Percentiles rank a stretch among this genome's conserved stretches.
These are phyloP conservation scores for Musa troglodytarum DNA, from an alignment of 176 grass and related monocot genomes.

Conservation along the genomic window DNA sequence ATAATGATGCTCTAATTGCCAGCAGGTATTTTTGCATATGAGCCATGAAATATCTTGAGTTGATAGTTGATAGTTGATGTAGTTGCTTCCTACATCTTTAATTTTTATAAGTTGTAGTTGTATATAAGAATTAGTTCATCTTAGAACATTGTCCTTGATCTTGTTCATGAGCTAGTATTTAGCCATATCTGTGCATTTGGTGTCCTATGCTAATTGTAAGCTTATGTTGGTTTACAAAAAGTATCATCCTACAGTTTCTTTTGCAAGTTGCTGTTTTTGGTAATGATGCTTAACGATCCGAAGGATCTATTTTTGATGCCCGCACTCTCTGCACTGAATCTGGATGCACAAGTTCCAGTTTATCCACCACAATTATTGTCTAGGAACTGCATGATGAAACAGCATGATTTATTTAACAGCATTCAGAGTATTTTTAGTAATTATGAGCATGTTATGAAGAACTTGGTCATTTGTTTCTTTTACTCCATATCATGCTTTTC, in stretches of 20 bases:
- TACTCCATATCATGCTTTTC: background rate
- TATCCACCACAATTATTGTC: background rate
- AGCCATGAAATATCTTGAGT: background rate
- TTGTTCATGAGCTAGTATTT: background rate
- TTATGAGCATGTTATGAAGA: background rate
- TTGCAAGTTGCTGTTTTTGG: background rate
- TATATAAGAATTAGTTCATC: background rate
- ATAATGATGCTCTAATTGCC: slow-evolving; percentile 67
- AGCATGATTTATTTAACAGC: background rate
- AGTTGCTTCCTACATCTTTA: background rate
- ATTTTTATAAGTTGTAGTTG: background rate
- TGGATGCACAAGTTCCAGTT: background rate
- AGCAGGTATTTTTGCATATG: slow-evolving; percentile 37
- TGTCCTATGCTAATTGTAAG: background rate
- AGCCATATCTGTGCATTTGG: background rate
- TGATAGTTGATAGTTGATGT: background rate
- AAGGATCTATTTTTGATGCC: background rate
- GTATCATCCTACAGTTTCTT: background rate
- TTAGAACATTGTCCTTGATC: background rate
- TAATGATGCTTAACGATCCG: background rate
- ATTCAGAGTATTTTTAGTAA: background rate
- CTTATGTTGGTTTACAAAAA: background rate
- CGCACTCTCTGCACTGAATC: background rate
- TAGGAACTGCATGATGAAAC: background rate
- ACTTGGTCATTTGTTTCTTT: background rate